These are phyloP conservation scores for Linderniella brevidens DNA, from an alignment of 257 asterid species.

Conservation along the genomic window DNA sequence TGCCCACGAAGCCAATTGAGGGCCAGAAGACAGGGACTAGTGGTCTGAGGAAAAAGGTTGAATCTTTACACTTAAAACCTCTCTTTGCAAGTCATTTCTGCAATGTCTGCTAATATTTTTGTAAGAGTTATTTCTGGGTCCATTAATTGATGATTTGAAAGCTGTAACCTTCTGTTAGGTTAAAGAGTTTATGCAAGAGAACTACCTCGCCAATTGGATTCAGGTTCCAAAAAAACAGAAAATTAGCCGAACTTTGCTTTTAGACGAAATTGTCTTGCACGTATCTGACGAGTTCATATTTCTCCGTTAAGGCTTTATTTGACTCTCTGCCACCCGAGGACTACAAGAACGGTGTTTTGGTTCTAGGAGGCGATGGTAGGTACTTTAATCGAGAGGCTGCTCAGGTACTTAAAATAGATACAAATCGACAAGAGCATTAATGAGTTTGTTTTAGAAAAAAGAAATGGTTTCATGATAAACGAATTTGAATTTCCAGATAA, in stretches of 20 bases:
- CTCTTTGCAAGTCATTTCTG: constrained; percentile 8
- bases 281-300: neutral
- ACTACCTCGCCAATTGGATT: constrained; percentile 93
- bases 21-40: constrained; percentile 98
- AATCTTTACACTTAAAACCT: neutral
- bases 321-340: constrained; percentile 80
- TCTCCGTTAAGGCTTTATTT: constrained; percentile 51
- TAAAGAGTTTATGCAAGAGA: constrained; percentile 77
- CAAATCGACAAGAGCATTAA: neutral
- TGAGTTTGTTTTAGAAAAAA: neutral
- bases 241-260: neutral
- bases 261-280: constrained; percentile 1
- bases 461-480: neutral
- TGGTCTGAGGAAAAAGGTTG: constrained; percentile 92
- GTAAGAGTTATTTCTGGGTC: constrained; percentile 6
- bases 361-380: constrained; percentile 94
- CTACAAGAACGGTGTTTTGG: constrained; percentile 59
- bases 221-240: constrained; percentile 43
- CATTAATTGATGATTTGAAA: constrained; percentile 11
- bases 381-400: constrained; percentile 88
- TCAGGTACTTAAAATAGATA: constrained; percentile 32
- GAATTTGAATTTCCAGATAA: constrained; percentile 39
- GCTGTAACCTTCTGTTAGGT: constrained; percentile 43
- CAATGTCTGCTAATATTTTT: constrained; percentile 10
- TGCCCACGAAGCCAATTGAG: constrained; percentile 71